phyloP scores from a whole-genome alignment of 2,329 filamentous ascomycete genomes.

The Neopestalotiopsis clavispora region DNA sequence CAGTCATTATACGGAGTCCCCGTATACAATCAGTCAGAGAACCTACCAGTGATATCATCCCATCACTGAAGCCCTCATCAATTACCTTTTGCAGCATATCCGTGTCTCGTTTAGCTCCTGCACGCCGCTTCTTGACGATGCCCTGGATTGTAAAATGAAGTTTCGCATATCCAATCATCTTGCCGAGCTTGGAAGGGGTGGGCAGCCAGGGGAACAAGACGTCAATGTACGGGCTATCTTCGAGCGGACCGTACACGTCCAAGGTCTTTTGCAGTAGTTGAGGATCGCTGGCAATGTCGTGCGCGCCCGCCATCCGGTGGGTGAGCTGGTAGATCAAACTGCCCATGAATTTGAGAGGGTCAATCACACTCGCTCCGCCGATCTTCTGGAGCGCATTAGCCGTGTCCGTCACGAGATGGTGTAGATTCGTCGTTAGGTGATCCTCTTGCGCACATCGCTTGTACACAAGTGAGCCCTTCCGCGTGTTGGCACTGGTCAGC shows the following conservation, averaged over 20 bases:
- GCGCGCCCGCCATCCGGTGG: constrained; percentile 11
- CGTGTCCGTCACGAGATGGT: constrained; percentile 5
- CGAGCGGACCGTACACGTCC: constrained; percentile 13
- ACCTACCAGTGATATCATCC: constrained; percentile 5
- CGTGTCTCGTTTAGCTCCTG: neutral
- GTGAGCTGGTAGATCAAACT: constrained; percentile 16
- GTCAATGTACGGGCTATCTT: constrained; percentile 18
- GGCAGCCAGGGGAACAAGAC: constrained; percentile 17
- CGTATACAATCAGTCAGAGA: neutral
- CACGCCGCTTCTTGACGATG: constrained; percentile 4
- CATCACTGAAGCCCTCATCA: constrained; percentile 1
- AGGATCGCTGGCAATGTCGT: constrained; percentile 15
- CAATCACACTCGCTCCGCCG: neutral
- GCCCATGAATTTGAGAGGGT: constrained; percentile 14
- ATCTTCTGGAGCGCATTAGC: too few species aligned
- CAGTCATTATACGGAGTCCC: too few species aligned
- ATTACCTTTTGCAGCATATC: constrained; percentile 17
- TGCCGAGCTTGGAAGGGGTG: constrained; percentile 11
- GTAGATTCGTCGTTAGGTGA: constrained; percentile 12
- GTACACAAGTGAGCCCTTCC: constrained; percentile 8
- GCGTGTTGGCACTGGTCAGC: constrained; percentile 12
- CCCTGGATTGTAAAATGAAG: constrained; percentile 4
- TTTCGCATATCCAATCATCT: constrained; percentile 15
- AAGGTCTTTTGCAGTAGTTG: constrained; percentile 11
- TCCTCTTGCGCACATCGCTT: constrained; percentile 15